Conservation (phyloP, 75 land plant species). For the Azolla pinnata region DNA sequence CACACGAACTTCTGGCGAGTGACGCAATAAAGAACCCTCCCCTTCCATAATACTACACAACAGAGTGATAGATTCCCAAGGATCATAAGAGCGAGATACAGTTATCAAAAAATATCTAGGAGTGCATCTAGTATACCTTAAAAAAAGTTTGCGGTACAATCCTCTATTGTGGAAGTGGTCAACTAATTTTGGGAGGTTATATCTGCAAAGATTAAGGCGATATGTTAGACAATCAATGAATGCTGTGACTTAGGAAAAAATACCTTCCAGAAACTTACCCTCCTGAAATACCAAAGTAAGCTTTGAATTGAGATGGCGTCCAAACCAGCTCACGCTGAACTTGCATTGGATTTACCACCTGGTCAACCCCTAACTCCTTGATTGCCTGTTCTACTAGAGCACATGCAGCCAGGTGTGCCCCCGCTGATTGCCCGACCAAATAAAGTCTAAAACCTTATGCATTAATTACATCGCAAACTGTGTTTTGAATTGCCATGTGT, state of each 20-base stretch:
- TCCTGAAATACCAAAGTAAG: constrained; percentile 87
- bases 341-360: neutral
- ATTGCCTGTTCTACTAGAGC: constrained; percentile 72
- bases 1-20: constrained; percentile 73
- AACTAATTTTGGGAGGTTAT: constrained; percentile 56
- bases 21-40: constrained; percentile 48
- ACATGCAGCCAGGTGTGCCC: constrained; percentile 91
- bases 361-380: constrained; percentile 31
- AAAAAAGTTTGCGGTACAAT: constrained; percentile 60
- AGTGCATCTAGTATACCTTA: constrained; percentile 40
- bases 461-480: neutral
- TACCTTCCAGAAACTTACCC: constrained; percentile 44
- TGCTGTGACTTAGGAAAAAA: too few relatives aligned
- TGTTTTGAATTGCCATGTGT: neutral
- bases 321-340: constrained; percentile 35
- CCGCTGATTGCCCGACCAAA: constrained; percentile 95
- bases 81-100: neutral
- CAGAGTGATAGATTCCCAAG: neutral
- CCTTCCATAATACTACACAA: constrained; percentile 88
- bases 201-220: constrained; percentile 36
- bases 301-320: constrained; percentile 80
- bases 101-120: neutral
- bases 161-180: constrained; percentile 91
- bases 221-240: too few relatives aligned
- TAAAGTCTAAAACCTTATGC: constrained; percentile 36